Base-by-base conservation (phyloP, 805 yeast species). In the Starmerella riodocensis region DNA sequence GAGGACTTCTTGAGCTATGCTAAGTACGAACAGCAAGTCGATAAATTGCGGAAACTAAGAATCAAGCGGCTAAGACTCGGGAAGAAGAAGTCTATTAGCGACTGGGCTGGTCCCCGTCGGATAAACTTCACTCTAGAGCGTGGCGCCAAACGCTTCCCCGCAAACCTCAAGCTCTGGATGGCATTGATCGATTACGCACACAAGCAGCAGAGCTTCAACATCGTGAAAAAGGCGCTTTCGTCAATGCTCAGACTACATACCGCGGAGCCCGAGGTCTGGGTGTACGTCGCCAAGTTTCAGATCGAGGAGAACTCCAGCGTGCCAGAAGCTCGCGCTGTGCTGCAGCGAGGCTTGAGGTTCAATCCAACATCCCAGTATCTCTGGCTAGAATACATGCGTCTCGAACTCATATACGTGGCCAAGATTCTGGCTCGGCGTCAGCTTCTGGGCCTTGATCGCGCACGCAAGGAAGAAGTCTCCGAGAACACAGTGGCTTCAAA, bases 221-320 rank as follows among this genome's bases (percentile, higher is more conserved):
- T 55, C 19, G 52, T 61, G 20, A 55, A 54, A 40, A 75, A 74
- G 47, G 75, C 83, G 6, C 83, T 85, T 58, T 76, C 86, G 5
- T 72, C 74, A 42, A 65, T 88, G 49, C 66, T 91, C 51, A 83
- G 78, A 59, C 62, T 85, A 47, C 97, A 91, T 56, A 97, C 98
- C n/a, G 71, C 80, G 31, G 81, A 86, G 54, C 72, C 84, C 2
- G 80, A 78, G 51, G 80, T 88, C 14, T 91, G 98, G 98, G 73
- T 91, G 31, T 73, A 83, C 53, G 96, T 95, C 19, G 95, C 96
- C 23, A 82, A 82, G 55, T 84, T 83, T 60, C 97, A 91, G 61
- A 78, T 82, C 53, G 95, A 88, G 51, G 72, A 71, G 22, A 84
- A 91, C 59, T 81, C 88, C 29, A 80, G 85, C 51, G 82, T 93